phyloP scores from a whole-genome alignment of 1,284 basidiomycete genomes.

The Neolentinus lepideus region DNA sequence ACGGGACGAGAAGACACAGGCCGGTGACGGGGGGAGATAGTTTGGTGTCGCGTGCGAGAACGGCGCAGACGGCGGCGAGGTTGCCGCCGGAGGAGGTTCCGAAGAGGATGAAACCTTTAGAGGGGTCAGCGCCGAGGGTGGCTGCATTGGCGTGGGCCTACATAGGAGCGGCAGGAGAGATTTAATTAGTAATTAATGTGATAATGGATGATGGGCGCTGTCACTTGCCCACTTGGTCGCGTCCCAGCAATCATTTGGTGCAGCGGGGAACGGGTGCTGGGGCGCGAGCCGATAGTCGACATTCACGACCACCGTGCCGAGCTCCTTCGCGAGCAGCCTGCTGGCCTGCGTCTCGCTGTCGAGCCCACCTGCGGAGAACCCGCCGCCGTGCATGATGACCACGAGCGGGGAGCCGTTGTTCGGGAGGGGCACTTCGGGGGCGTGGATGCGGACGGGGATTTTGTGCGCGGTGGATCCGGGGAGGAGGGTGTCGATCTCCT shows the following conservation, averaged over 20 bases:
- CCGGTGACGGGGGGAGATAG: slow-evolving; percentile 10
- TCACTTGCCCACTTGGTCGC: slow-evolving; percentile 9
- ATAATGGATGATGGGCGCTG: too few relatives aligned
- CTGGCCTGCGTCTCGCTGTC: background rate
- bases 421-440: background rate
- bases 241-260: slow-evolving; percentile 5
- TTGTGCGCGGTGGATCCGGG: background rate
- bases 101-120: slow-evolving; percentile 10
- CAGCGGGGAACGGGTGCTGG: slow-evolving; percentile 7
- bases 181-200: too few relatives aligned
- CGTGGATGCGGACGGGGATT: background rate
- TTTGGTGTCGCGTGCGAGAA: slow-evolving; percentile 9
- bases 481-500: background rate
- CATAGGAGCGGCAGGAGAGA: background rate
- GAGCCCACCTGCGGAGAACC: background rate
- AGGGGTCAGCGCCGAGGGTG: slow-evolving; percentile 2
- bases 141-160: slow-evolving; percentile 5
- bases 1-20: slow-evolving; percentile 8
- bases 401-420: background rate
- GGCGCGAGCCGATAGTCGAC: slow-evolving; percentile 5
- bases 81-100: slow-evolving; percentile 13
- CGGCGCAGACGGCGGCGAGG: slow-evolving; percentile 9
- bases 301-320: background rate
- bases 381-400: background rate
- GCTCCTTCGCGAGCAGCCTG: background rate